These are phyloP conservation scores for Trametes sanguinea DNA, from an alignment of 768 basidiomycete genomes.

Conservation along the genomic window DNA sequence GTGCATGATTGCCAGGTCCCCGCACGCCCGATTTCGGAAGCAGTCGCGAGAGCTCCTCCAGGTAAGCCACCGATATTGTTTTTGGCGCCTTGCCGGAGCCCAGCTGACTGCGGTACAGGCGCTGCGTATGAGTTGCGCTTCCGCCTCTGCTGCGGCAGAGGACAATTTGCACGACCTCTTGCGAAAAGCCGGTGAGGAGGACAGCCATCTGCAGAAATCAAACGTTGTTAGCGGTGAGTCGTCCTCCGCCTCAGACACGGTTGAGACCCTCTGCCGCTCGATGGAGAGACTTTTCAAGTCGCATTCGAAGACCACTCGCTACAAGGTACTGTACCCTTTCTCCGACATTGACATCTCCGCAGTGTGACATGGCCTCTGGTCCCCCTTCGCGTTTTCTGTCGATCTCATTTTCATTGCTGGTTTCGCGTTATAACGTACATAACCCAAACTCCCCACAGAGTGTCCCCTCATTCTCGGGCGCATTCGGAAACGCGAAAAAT, in stretches of 20 bases:
- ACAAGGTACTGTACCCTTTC: conserved; percentile 13
- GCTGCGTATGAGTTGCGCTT: background rate
- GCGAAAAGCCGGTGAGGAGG: background rate
- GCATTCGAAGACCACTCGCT: background rate
- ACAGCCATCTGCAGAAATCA: background rate
- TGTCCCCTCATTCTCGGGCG: background rate
- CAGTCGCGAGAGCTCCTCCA: conserved; percentile 47
- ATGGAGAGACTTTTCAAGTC: conserved; percentile 19
- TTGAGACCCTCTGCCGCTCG: conserved; percentile 8
- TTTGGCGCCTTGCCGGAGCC: background rate
- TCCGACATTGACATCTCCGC: too few relatives aligned
- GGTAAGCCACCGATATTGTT: conserved; percentile 36
- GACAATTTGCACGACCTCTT: background rate
- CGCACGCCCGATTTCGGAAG: conserved; percentile 46
- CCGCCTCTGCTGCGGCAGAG: background rate
- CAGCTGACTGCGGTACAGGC: background rate
- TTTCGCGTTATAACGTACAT: too few relatives aligned
- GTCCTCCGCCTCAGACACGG: background rate
- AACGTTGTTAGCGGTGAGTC: background rate
- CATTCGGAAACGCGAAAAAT: background rate
- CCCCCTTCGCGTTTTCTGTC: too few relatives aligned
- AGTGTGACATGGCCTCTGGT: too few relatives aligned
- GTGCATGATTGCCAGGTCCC: conserved; percentile 55
- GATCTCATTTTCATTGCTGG: too few relatives aligned
- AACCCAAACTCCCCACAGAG: background rate